Evolutionary conservation across 164 flowering plant species (phyloP), one percentile per base, ranked within the genome.

Genomic region (Vitis rupestris): DNA sequence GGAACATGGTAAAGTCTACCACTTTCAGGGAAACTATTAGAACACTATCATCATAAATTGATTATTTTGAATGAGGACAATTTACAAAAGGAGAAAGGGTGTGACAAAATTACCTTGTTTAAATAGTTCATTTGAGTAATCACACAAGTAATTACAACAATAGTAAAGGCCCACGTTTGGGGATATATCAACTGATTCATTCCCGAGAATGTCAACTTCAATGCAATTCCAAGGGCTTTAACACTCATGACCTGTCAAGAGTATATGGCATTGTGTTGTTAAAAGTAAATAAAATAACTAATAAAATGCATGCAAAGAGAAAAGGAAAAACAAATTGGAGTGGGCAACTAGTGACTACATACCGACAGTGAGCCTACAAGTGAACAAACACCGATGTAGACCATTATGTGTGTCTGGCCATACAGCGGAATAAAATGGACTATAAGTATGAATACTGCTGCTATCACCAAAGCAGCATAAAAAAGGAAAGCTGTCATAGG

Each of bases 341-440:
- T 61, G 59, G 30, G 10, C 4, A 65, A 29, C 17, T 44, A 63
- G 49, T 12, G 44, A 31, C 17, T 30, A 66, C 88, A 65, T 84
- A 89, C 94, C 85, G 91, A 83, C 14, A 86, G 65, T 37, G 94
- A 90, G 59, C 97, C 97, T 31, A 92, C 81, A 65, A 92, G 88
- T 5, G 95, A 92, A 75, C 97, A 92, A 61, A 92, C 82, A 30
- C 93, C 95, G 75, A 92, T 82, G 50, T 90, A 88, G 64, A 87
- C 93, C 88, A 88, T 80, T 56, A 90, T 78, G 72, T 92, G 90
- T 37, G 93, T 87, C 72, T 88, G 95, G 7, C 97, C 97, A 82
- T 92, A 88, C 50, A 72, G 83, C 56, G 93, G 95, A 31, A 84
- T 70, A 74, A 72, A 82, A 37, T 80, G 89, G 71, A 86, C 44